Evolutionary conservation across 768 basidiomycete species (phyloP), one percentile per base, ranked within the genome.

Genomic region (Auriscalpium vulgare): DNA sequence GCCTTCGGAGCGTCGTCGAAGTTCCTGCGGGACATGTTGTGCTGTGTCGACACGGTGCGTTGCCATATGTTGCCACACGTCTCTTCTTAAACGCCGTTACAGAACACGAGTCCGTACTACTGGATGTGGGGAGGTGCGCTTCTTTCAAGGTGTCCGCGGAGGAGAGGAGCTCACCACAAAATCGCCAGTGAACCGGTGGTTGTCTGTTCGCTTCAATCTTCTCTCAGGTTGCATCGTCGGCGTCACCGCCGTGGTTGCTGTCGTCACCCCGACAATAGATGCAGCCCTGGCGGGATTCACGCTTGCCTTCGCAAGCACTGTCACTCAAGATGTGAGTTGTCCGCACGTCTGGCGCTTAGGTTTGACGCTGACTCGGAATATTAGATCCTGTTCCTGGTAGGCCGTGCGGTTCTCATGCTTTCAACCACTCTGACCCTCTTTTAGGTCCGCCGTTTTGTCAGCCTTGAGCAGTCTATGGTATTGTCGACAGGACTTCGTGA

Each of bases 391-490:
- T 60, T 40, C 50, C 38, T 54, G 49, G 59, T 57, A 38, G 14
- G 40, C 19, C 10, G 23, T 19, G 8, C 29, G 21, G 11, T 47
- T 47, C 21, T 50, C n/a, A 35, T 48, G 38, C 50, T 44, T 37
- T 37, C 53, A 43, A 17, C 50, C 34, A 53, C 53, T 21, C 55
- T 17, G 56, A 58, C 34, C 37, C 16, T 54, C 19, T 57, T 37
- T 14, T 23, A 78, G 75, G 84, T 91, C 49, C 80, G 89, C 51
- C 80, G 90, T 47, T 92, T 91, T 59, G 91, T 95, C 34, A 83
- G 88, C 17, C 74, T 95, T 17, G 92, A 97, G 66, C 93, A 97
- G 69, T 88, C 88, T 11, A 93, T 97, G 91, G 93, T 90, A 29
- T 29, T 4, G 29, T 29, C 29, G 29, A 29, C 29, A 29, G 29